Evolutionary conservation across 1,284 basidiomycete genomes (phyloP).

Genomic region (Cutaneotrichosporon sp.): DNA sequence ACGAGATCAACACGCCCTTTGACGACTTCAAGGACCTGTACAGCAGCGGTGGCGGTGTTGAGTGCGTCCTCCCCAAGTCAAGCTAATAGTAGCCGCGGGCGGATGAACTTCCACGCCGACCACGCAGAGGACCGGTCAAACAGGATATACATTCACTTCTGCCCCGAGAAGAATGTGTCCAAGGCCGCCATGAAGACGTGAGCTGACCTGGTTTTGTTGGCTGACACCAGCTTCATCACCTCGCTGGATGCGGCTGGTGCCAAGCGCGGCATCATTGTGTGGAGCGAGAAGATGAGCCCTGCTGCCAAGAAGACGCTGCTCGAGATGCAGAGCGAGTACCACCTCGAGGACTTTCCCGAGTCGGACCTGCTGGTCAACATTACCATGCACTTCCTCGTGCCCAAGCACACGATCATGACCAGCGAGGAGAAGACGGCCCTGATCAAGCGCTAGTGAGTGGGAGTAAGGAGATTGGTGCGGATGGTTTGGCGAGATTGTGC

Average conservation of each 20-base stretch:
- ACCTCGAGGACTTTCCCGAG: conserved; percentile 95
- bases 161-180: conserved; percentile 85
- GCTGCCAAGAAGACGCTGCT: conserved; percentile 94
- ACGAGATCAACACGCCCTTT: conserved; percentile 53
- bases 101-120: conserved; percentile 83
- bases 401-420: conserved; percentile 84
- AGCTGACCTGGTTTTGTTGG: conserved; percentile 42
- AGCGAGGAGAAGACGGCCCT: conserved; percentile 83
- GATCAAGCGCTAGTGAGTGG: conserved; percentile 85
- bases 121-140: conserved; percentile 66
- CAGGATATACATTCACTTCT: conserved; percentile 92
- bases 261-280: conserved; percentile 89
- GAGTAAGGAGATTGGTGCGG: neutral
- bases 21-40: conserved; percentile 50
- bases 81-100: conserved; percentile 64
- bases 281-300: conserved; percentile 93
- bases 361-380: conserved; percentile 97
- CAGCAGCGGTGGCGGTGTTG: conserved; percentile 44
- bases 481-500: too few relatives aligned
- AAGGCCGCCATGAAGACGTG: conserved; percentile 96
- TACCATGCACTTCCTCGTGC: conserved; percentile 91
- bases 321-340: conserved; percentile 80
- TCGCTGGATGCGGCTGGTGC: conserved; percentile 89
- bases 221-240: conserved; percentile 66
- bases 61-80: conserved; percentile 32